Base-by-base conservation (phyloP, 176 grass and related monocot species). In the Triticum turgidum region DNA sequence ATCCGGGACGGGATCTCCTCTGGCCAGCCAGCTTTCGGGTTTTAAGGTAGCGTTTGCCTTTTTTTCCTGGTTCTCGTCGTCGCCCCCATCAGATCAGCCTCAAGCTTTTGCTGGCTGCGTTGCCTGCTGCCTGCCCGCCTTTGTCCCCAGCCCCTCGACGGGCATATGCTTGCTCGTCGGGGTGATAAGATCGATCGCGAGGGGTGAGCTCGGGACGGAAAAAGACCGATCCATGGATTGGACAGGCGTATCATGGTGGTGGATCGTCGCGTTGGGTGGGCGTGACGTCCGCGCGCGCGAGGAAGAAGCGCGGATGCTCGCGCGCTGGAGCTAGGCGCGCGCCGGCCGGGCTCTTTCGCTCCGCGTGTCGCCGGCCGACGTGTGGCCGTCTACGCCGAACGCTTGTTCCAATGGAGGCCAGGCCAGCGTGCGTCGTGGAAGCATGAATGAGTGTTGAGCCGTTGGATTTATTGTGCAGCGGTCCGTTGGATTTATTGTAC, bases 1-100 rank as follows among this genome's bases (percentile, higher is more conserved):
- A 87, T 80, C 54, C 44, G 44, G 17, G 73, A 63, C 74, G 32
- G 73, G 84, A 87, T 90, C 81, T 18, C 78, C 30, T 54, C 37
- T 34, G 27, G 47, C 27, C 25, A 65, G 15, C 32, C 41, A 3
- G 7, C 86, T 76, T 88, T 89, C 21, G 67, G 76, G 32, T 80
- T 65, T 85, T 75, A 74, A 74, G 82, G 87, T 85, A 52, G 45
- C 32, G 44, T 80, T 30, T 22, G 22, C 76, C 52, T 56, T 17
- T 18, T 56, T 71, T 52, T 88, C 15, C 3, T 64, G 13, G 5
- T 35, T 22, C 73, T 18, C 74, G 52, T 56, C 52, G 1, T 61
- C 69, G 5, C 12, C 0, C 14, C 44, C 42, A 45, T 45, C 2
- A 11, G 42, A 0, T 52, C 13, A 17, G 0, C 49, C 39, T 6